Conservation (phyloP, 2,329 filamentous ascomycete species). For the Coniella lustricola region DNA sequence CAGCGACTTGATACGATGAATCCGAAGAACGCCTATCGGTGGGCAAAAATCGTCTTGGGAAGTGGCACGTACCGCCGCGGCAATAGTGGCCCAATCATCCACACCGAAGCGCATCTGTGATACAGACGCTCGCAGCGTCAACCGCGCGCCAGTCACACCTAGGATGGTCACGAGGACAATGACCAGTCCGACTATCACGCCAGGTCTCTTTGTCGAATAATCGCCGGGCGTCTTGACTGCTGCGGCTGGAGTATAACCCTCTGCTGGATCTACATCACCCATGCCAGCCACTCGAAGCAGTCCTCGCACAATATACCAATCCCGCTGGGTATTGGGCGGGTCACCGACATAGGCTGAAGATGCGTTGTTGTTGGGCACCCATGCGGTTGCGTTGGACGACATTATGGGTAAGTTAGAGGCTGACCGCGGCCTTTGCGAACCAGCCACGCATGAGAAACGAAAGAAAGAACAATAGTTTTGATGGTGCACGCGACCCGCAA, state of each 20-base stretch:
- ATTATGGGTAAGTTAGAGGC: background rate
- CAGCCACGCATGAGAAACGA: background rate
- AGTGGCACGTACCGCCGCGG: slow-evolving; percentile 23
- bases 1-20: background rate
- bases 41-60: too few species aligned
- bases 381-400: slow-evolving; percentile 4
- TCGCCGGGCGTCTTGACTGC: slow-evolving; percentile 18
- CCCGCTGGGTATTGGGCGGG: slow-evolving; percentile 18
- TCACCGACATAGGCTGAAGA: slow-evolving; percentile 13
- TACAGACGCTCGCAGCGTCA: slow-evolving; percentile 22
- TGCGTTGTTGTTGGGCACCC: background rate
- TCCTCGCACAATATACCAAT: slow-evolving; percentile 25
- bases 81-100: slow-evolving; percentile 28
- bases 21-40: too few species aligned
- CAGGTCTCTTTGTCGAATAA: slow-evolving; percentile 21
- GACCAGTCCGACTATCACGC: slow-evolving; percentile 23
- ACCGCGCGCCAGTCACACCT: slow-evolving; percentile 22
- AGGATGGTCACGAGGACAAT: slow-evolving; percentile 24
- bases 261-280: slow-evolving; percentile 16
- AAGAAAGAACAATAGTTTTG: background rate
- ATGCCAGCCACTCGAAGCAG: slow-evolving; percentile 19
- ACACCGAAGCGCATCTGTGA: slow-evolving; percentile 23
- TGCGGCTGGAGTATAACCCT: slow-evolving; percentile 17
- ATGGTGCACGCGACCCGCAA: too few species aligned
- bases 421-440: background rate